Evolutionary conservation across 352 stramenopile genomes (phyloP), one percentile per base, ranked within the genome.

Genomic region (Phytophthora crassamura): DNA sequence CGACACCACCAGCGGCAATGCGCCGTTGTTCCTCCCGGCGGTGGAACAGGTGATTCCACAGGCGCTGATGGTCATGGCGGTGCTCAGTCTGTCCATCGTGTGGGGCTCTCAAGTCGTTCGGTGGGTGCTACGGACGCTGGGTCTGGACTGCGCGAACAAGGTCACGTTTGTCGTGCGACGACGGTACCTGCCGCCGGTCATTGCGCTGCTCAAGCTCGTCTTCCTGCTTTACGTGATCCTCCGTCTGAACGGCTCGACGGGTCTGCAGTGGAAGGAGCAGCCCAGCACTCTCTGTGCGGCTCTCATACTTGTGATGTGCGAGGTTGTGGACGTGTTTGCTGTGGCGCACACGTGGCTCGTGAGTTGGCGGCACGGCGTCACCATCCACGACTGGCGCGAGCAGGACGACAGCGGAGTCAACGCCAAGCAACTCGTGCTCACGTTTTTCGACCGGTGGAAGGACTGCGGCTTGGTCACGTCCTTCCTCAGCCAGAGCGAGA

Each of bases 381-480:
- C 47, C 15, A 50, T 71, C 22, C 16, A 43, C 6, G 63, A 54
- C 30, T 52, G 60, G 28, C 48, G 55, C 18, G 63, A 63, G 35
- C 25, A 58, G 14, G 47, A 70, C 20, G 49, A 51, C 16, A 18
- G 46, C 6, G 28, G 32, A 5, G 42, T 66, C 28, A 57, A 22
- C 41, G 14, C 33, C 8, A 67, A 71, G 49, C 47, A 52, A 5
- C n/a, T 71, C 28, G 25, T 71, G 20, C 48, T 71, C 10, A 71
- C 49, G 28, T 71, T 71, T 39, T 67, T 67, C 35, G 63, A 71
- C 42, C 55, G 63, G 5, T 71, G 55, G 63, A 67, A 66, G 28
- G 63, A 71, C 49, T 71, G 63, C 30, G 63, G 63, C 49, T 53
- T 63, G 18, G 63, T 71, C 10, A 56, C 63, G 5, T 71, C 63